A percentile compares a stretch with the other conserved stretches of the same genome.
Evolutionary conservation across 495 filamentous ascomycete genomes (phyloP).

Genomic region (Aspergillus ellipticus): DNA sequence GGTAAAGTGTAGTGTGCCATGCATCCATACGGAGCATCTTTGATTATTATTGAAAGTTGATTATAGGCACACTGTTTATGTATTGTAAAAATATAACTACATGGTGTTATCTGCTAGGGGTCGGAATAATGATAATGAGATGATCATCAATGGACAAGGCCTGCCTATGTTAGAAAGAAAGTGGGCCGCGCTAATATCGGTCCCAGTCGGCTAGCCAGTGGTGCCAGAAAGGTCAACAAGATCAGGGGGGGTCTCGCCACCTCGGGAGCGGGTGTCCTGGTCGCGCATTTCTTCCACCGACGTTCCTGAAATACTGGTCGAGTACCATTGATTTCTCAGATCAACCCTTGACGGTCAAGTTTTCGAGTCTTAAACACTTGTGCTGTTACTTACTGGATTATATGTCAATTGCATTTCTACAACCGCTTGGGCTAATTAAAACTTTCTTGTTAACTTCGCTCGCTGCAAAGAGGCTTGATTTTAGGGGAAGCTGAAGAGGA

Average conservation of each 20-base stretch:
- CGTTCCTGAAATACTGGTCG: slow-evolving; percentile 23
- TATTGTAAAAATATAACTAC: no score
- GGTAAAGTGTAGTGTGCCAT: no score
- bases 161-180: neutral
- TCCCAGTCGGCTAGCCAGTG: slow-evolving; percentile 36
- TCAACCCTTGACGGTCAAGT: neutral
- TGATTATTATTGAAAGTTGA: no score
- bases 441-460: neutral
- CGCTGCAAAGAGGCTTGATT: neutral
- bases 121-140: neutral
- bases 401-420: neutral
- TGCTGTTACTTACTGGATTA: neutral
- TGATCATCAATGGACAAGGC: neutral
- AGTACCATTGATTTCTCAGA: neutral
- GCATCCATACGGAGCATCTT: no score
- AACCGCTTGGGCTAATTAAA: neutral
- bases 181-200: slow-evolving; percentile 17
- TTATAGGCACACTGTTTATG: neutral
- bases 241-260: slow-evolving; percentile 41
- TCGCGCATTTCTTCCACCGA: slow-evolving; percentile 10
- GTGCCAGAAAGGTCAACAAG: slow-evolving; percentile 27
- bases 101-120: neutral
- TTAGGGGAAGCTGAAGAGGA: neutral
- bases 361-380: neutral
- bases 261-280: slow-evolving; percentile 30